Percentiles rank a stretch among this genome's conserved stretches.
These are phyloP conservation scores for carrot (Daucus carota) DNA, from an alignment of 129 eudicot species.

Conservation along the genomic window DH1_v3.0 NC_030382.2:51468001-51468500, in stretches of 20 bases:
- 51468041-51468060: conserved; percentile 66
- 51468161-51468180: conserved; percentile 76
- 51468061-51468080: conserved; percentile 86
- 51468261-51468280: conserved; percentile 60
- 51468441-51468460: background rate
- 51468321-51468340: too few species aligned
- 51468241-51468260: conserved; percentile 81
- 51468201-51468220: conserved; percentile 74
- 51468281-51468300: conserved; percentile 68
- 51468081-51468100: conserved; percentile 95
- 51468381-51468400: background rate
- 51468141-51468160: conserved; percentile 88
- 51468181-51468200: conserved; percentile 73
- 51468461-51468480: background rate
- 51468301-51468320: conserved; percentile 33
- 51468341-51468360: too few species aligned
- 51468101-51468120: conserved; percentile 96
- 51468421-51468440: too few species aligned
- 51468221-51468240: conserved; percentile 68
- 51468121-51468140: conserved; percentile 61
- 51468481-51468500: background rate
- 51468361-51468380: background rate
- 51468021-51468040: conserved; percentile 91
- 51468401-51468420: too few species aligned
- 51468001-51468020: background rate